Evolutionary conservation across 208 protist genomes (phyloP).

Genomic region (Leishmania gerbilli): DNA sequence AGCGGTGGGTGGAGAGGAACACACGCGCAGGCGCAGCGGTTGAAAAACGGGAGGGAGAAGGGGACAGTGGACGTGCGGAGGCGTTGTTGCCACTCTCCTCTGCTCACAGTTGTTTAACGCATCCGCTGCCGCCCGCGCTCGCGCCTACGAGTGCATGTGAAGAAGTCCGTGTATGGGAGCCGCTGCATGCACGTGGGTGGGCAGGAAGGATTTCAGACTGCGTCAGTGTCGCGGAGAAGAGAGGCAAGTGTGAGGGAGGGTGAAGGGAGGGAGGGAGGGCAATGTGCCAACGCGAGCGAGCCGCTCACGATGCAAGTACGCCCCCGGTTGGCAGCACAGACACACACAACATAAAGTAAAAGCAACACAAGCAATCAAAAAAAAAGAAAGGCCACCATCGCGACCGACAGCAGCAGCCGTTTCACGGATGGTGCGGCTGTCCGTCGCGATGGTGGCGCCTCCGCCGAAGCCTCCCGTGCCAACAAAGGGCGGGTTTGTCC

Average conservation of each 20-base stretch:
- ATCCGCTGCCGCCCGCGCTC: background rate
- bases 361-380: background rate
- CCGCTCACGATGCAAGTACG: background rate
- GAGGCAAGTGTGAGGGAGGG: background rate
- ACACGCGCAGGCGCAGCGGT: background rate
- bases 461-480: background rate
- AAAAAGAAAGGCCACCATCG: background rate
- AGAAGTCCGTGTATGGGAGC: background rate
- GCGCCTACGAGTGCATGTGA: background rate
- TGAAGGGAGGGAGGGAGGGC: background rate
- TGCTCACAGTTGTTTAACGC: background rate
- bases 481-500: slow-evolving; percentile 35
- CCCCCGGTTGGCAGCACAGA: background rate
- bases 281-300: background rate
- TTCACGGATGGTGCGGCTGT: background rate
- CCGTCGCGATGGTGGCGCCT: background rate
- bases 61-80: background rate
- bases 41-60: background rate
- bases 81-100: background rate
- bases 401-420: background rate
- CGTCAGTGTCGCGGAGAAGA: background rate
- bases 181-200: background rate
- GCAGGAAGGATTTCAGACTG: background rate
- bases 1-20: background rate
- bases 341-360: background rate